Evolutionary conservation across 768 basidiomycete species (phyloP), one percentile per base, ranked within the genome.

Genomic region (Pisolithus sp.): DNA sequence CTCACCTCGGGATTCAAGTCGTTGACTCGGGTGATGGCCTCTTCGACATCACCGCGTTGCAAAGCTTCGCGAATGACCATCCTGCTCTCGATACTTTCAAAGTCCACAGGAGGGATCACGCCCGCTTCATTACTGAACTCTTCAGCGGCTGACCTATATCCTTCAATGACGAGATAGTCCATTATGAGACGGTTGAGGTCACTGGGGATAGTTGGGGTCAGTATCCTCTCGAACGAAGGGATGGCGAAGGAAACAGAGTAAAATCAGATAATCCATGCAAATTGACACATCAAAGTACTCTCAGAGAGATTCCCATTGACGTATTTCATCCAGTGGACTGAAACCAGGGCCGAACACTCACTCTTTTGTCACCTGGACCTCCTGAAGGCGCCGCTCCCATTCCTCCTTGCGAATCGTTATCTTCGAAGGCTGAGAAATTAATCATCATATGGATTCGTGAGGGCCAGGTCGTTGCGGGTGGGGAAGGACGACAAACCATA

Each of bases 271-370:
- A 87, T 86, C 85, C 82, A 89, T 89, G 83, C 83, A 84, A 81
- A 74, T 79, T 71, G 62, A 60, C 76, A 87, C 84, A 75, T 85
- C 86, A 83, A 74, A 57, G 49, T 31, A 62, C 66, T 69, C 70
- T 91, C 93, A 86, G 95, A 93, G 95, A 98, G 95, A 98, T 98
- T 99, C 95, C 95, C 94, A 97, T 77, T 85, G 68, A 65, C 74
- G 68, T 78, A 71, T 73, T 69, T 88, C 85, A 87, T 87, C 85
- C 67, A 72, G 49, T 46, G 41, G 47, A 54, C 53, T 58, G 48
- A 51, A 53, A 60, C 56, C 39, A 48, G 36, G 45, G 50, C 48
- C 21, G 15, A 23, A 46, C 45, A 86, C 93, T 85, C 80, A 97
- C 94, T 83, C 72, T 77, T 95, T 95, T 28, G 88, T 78, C 40